Percentiles rank a stretch among this genome's conserved stretches.
phyloP scores from a whole-genome alignment of 2,329 filamentous ascomycete genomes.

The Fusarium sp. region DNA sequence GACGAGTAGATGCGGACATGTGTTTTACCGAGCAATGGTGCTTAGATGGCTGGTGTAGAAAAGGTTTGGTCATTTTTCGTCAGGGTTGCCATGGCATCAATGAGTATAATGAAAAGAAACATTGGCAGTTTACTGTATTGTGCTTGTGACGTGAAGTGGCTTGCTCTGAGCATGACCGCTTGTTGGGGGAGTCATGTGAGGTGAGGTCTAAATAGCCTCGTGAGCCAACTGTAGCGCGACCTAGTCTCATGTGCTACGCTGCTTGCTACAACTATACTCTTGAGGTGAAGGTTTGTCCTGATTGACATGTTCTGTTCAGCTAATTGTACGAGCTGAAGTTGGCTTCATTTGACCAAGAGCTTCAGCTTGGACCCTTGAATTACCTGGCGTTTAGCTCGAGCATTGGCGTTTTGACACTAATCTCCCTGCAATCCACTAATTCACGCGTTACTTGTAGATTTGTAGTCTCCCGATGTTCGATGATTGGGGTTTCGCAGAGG shows the following conservation, averaged over 20 bases:
- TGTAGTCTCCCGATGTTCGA: neutral
- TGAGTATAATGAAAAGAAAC: slow-evolving; percentile 53
- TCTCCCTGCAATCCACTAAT: neutral
- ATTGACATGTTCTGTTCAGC: too few species aligned
- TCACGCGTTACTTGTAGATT: neutral
- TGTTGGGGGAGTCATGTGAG: neutral
- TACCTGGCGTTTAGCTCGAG: neutral
- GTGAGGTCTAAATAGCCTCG: neutral
- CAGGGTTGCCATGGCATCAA: slow-evolving; percentile 52
- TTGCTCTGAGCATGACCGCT: neutral
- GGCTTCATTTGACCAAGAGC: neutral
- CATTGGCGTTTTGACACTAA: neutral
- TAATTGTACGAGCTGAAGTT: too few species aligned
- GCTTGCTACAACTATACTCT: too few species aligned
- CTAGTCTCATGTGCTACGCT: neutral
- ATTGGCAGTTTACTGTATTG: slow-evolving; percentile 20
- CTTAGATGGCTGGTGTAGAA: slow-evolving; percentile 52
- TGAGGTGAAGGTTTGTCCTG: too few species aligned
- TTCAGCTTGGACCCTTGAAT: neutral
- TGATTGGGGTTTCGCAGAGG: neutral
- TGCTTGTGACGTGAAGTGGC: neutral
- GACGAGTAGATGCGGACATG: slow-evolving; percentile 47
- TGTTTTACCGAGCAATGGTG: slow-evolving; percentile 44
- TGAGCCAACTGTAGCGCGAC: neutral
- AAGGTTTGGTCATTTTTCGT: slow-evolving; percentile 51